phyloP scores from a whole-genome alignment of 2,329 filamentous ascomycete genomes.

The Nigrospora osmanthi region DNA sequence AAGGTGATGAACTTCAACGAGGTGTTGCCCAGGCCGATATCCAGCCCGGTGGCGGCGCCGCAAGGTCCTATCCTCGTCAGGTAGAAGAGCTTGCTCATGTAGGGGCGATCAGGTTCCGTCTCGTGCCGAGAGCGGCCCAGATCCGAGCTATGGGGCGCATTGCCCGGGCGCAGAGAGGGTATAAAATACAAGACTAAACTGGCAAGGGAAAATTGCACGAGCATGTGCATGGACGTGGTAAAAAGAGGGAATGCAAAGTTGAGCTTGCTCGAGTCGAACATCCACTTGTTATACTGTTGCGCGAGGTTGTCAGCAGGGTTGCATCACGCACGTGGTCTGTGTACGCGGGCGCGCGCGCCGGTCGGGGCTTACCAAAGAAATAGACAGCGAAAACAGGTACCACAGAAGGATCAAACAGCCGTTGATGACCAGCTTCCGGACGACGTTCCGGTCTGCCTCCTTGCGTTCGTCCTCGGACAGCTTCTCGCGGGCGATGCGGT shows the following conservation, averaged over 20 bases:
- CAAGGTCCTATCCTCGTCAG: conserved; percentile 86
- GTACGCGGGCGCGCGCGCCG: too few species aligned
- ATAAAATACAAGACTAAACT: conserved; percentile 72
- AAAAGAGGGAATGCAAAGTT: conserved; percentile 94
- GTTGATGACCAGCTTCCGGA: conserved; percentile 65
- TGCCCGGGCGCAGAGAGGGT: conserved; percentile 69
- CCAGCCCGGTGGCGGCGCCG: conserved; percentile 84
- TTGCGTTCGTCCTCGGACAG: conserved; percentile 67
- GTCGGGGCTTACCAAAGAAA: conserved; percentile 65
- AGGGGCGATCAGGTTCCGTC: conserved; percentile 44
- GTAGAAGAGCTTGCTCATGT: conserved; percentile 89
- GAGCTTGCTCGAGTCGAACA: conserved; percentile 81
- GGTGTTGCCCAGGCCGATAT: conserved; percentile 94
- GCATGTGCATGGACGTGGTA: conserved; percentile 91
- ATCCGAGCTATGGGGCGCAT: conserved; percentile 35
- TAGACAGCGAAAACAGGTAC: conserved; percentile 87
- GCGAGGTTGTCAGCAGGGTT: too few species aligned
- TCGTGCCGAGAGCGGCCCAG: conserved; percentile 42
- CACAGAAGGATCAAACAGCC: conserved; percentile 76
- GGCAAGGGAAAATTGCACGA: conserved; percentile 82
- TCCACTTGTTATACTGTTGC: conserved; percentile 99
- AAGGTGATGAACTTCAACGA: conserved; percentile 93
- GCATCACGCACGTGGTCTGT: too few species aligned
- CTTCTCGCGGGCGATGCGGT: conserved; percentile 55
- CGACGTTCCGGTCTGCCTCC: conserved; percentile 66